Evolutionary conservation across 257 asterid species (phyloP).

Genomic region (Fraxinus quadrangulata): DNA sequence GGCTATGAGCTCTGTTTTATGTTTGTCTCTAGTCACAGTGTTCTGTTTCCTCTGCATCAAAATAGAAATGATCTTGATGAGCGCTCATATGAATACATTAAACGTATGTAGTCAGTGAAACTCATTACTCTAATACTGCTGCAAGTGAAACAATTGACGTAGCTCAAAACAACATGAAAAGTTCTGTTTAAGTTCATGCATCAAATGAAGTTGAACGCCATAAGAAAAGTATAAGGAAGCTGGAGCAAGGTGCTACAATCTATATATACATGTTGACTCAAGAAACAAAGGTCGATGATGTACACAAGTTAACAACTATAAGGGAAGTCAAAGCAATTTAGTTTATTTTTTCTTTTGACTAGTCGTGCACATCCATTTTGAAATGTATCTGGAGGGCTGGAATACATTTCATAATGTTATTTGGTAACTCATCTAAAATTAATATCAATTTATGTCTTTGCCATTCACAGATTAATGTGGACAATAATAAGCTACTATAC

Average conservation of each 20-base stretch:
- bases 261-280: not conserved
- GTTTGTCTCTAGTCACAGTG: slow-evolving; percentile 89
- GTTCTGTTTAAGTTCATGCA: not conserved
- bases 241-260: not conserved
- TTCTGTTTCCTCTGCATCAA: slow-evolving; percentile 81
- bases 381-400: not conserved
- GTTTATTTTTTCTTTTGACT: not conserved
- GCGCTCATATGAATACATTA: no score
- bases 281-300: not conserved
- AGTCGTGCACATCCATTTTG: no score
- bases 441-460: not conserved
- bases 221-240: not conserved
- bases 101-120: not conserved
- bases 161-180: not conserved
- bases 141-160: not conserved
- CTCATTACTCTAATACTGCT: not conserved
- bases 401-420: not conserved
- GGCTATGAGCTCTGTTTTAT: slow-evolving; percentile 84
- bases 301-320: no score
- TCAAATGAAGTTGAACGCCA: not conserved
- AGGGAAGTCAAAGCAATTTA: not conserved
- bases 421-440: no score
- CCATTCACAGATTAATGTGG: no score
- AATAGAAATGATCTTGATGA: not conserved
- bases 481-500: no score